phyloP scores from a whole-genome alignment of 768 basidiomycete species.

The Russula emetica region DNA sequence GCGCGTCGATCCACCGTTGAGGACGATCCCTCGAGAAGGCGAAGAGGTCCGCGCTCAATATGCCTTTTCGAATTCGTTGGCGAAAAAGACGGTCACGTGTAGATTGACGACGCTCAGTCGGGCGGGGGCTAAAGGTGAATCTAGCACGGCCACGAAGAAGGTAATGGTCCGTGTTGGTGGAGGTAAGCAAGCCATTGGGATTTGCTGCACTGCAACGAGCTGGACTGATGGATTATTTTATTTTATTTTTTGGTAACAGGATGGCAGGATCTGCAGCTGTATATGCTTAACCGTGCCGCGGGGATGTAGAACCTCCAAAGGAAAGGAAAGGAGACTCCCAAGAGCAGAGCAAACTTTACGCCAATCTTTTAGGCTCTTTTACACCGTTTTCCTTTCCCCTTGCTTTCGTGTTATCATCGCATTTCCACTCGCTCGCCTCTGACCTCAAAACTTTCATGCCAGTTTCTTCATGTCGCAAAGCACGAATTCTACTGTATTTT shows the following conservation, averaged over 20 bases:
- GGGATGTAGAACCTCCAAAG: constrained; percentile 44
- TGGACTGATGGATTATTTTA: constrained; percentile 1
- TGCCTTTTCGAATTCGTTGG: constrained; percentile 68
- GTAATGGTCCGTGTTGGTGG: constrained; percentile 91
- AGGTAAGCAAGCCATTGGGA: constrained; percentile 36
- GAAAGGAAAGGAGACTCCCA: not conserved
- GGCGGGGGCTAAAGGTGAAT: constrained; percentile 40
- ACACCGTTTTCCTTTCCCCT: not conserved
- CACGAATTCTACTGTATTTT: constrained; percentile 19
- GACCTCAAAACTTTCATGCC: constrained; percentile 15
- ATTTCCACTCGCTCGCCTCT: constrained; percentile 18
- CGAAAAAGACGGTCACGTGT: constrained; percentile 72
- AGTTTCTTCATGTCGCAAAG: constrained; percentile 14
- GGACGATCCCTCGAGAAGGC: constrained; percentile 58
- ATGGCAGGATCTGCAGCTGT: constrained; percentile 76
- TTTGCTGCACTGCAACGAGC: not conserved
- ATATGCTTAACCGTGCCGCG: constrained; percentile 72
- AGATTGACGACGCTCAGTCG: constrained; percentile 75
- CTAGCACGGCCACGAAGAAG: constrained; percentile 58
- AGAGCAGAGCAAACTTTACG: constrained; percentile 4
- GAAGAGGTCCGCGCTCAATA: constrained; percentile 84
- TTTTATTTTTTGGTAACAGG: constrained; percentile 38
- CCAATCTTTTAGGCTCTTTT: constrained; percentile 18
- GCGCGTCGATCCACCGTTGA: constrained; percentile 75
- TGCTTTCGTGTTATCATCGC: constrained; percentile 27